Base-by-base conservation (phyloP, 2,329 filamentous ascomycete genomes). In the Akanthomyces muscarius region DNA sequence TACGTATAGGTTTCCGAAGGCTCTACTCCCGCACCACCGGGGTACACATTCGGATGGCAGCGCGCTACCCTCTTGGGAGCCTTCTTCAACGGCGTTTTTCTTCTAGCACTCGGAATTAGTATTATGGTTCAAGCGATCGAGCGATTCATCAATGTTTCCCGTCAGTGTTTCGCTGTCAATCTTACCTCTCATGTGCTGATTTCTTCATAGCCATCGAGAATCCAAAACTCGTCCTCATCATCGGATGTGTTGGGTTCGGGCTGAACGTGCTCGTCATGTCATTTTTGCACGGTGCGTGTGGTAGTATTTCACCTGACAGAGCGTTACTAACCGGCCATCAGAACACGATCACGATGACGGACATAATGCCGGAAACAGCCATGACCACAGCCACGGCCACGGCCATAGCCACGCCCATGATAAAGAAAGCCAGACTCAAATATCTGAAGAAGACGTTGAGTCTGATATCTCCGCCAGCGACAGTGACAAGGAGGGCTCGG, bases 31-130 rank as follows among this genome's bases (percentile, higher is more conserved):
- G 83, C 83, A 1, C 87, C 88, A 0, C 78, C 83, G 51, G 58
- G 68, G 28, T 72, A 69, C 36, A 76, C 89, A 0, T 92, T 90
- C 67, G 89, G 89, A n/a, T 92, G 89, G 89, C 87, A 90, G 63
- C 82, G 90, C 38, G 88, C 89, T 18, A 83, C 85, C n/a, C 73
- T 92, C 1, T 78, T 93, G 0, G 89, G 89, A 5, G 88, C 89
- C 25, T 93, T 93, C 73, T 93, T 92, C 80, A 93, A 93, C 69
- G 89, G 89, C 16, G 86, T 88, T 1, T 90, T 93, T 64, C 80
- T 93, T 1, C 74, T 92, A 18, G 89, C 88, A 0, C 77, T 93
- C 2, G 88, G 88, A 1, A 74, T 92, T 42, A 91, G 88, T 72
- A 90, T 92, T 56, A 82, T 89, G 41, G 76, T 92, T 3, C 89